These are phyloP conservation scores for Nicotiana paniculata DNA, from an alignment of 257 asterid genomes.

Conservation along the genomic window DNA sequence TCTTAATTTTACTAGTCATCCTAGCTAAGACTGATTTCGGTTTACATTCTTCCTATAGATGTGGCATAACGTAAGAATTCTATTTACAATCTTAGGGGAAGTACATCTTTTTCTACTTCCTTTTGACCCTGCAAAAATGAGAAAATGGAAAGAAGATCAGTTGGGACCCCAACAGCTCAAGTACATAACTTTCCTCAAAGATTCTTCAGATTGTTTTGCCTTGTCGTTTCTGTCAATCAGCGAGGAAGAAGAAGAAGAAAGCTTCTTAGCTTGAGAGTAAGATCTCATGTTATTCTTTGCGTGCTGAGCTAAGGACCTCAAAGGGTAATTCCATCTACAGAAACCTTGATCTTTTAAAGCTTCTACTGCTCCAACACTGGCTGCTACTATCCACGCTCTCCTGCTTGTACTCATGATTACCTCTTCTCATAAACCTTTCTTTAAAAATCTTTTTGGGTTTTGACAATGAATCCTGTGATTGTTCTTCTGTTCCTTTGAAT, in stretches of 20 bases:
- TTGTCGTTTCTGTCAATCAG: background rate
- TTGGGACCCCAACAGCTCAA: slow-evolving; percentile 33
- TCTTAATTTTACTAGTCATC: no score
- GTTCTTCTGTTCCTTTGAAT: no score
- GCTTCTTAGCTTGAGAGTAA: slow-evolving; percentile 15
- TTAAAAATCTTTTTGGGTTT: no score
- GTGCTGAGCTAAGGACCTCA: slow-evolving; percentile 3
- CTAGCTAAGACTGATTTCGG: no score
- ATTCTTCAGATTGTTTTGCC: slow-evolving; percentile 14
- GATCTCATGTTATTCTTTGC: slow-evolving; percentile 12
- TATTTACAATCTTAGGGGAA: no score
- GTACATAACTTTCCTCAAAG: slow-evolving; percentile 22
- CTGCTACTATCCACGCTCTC: slow-evolving; percentile 23
- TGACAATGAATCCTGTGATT: no score
- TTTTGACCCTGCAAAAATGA: background rate
- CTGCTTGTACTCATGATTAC: slow-evolving; percentile 13
- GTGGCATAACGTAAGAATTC: no score
- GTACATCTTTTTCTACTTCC: no score
- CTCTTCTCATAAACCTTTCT: no score
- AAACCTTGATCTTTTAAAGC: slow-evolving; percentile 28
- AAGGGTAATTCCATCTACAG: slow-evolving; percentile 18
- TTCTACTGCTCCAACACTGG: slow-evolving; percentile 18
- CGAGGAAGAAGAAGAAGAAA: slow-evolving; percentile 7
- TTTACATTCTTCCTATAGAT: no score
- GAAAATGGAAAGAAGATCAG: background rate